Evolutionary conservation across 768 basidiomycete species (phyloP), one percentile per base, ranked within the genome.

Genomic region (Leccinum aurantiacum): DNA sequence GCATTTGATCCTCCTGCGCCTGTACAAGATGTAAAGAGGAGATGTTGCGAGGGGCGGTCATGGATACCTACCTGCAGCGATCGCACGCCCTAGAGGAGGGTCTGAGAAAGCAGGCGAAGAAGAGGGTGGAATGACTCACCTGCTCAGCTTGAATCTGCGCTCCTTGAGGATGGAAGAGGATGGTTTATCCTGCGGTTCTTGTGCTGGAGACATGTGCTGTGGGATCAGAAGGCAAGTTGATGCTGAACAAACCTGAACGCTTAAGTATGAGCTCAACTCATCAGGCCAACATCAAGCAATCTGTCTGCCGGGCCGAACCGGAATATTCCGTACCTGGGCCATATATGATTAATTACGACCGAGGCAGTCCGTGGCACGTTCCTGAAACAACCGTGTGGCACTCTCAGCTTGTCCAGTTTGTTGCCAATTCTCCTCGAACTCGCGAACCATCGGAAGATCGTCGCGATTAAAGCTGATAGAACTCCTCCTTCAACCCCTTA

Each of bases 121-220:
- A 46, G 31, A 64, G 52, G 57, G 55, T 15, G 50, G 6, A 0
- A 0, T 3, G 24, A 59, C 82, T 41, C 60, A 90, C 91, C 91
- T 88, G 84, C 88, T 91, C 59, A 93, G 77, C 78, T 93, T 93
- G 79, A 93, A 93, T 55, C 91, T 83, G 57, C 91, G 80, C 67
- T 93, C 91, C 74, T 91, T 93, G 59, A 89, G 78, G 2, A 85
- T 82, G 27, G 80, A 75, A 0, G 83, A 67, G 0, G 81, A 71
- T 13, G 75, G 69, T 60, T 83, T 82, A 54, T 82, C 80, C 59
- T 81, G 80, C 1, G 54, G 56, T 1, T 77, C 74, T 11, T 75
- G 74, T 0, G 65, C 57, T 31, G 74, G 71, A 2, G 74, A 67
- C 74, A 75, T 74, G 59, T 50, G 58, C 9, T 48, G 61, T 56